Evolutionary conservation across 1,284 basidiomycete genomes (phyloP).

Genomic region (Cryptococcus floricola): DNA sequence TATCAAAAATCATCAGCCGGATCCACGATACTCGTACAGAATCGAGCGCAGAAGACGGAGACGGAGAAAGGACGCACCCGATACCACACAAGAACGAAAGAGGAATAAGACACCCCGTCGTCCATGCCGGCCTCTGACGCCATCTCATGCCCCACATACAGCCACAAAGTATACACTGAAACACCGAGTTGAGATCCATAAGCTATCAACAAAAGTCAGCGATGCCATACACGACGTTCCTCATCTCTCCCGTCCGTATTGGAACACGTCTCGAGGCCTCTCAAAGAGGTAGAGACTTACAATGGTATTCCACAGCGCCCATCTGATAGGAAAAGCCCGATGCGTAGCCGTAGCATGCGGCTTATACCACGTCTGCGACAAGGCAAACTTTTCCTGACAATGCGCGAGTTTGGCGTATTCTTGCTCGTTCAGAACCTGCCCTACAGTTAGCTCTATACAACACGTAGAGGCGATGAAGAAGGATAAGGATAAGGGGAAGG

Average conservation of each 20-base stretch:
- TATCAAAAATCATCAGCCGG: slow-evolving; percentile 1
- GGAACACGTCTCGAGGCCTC: not conserved
- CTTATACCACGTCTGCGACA: slow-evolving; percentile 70
- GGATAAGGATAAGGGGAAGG: too few relatives aligned
- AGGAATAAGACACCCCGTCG: slow-evolving; percentile 67
- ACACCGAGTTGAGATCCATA: slow-evolving; percentile 75
- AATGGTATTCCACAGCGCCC: slow-evolving; percentile 48
- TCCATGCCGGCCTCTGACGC: slow-evolving; percentile 52
- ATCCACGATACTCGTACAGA: too few relatives aligned
- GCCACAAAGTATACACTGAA: slow-evolving; percentile 62
- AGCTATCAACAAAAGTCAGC: slow-evolving; percentile 38
- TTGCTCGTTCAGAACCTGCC: slow-evolving; percentile 61
- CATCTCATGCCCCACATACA: slow-evolving; percentile 73
- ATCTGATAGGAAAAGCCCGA: slow-evolving; percentile 74
- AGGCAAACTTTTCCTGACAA: slow-evolving; percentile 50
- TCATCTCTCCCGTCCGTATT: too few relatives aligned
- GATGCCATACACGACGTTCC: not conserved
- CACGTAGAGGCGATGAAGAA: not conserved
- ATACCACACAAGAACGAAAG: slow-evolving; percentile 76
- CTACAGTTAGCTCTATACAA: too few relatives aligned
- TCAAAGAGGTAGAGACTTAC: slow-evolving; percentile 18
- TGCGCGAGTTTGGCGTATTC: slow-evolving; percentile 66
- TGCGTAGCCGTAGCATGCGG: slow-evolving; percentile 83
- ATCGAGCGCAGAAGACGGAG: not conserved
- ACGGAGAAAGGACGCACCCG: slow-evolving; percentile 20